phyloP scores from a whole-genome alignment of 306 rosid species.

The Rubus idaeus region DNA sequence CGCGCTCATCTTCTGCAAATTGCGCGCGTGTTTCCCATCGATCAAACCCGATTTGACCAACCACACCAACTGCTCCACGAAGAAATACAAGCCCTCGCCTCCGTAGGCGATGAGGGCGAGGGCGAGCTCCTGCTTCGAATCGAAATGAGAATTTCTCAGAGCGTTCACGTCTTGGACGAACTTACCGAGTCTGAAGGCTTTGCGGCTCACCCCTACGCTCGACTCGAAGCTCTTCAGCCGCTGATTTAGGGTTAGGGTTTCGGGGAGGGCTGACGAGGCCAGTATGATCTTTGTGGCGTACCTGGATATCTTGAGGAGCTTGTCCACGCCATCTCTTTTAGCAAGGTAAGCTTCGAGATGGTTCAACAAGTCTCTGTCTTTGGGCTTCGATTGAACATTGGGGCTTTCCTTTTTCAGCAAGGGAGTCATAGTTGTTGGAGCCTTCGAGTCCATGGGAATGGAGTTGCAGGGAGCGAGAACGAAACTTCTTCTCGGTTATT shows the following conservation, averaged over 20 bases:
- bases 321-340: slow-evolving; percentile 92
- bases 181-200: slow-evolving; percentile 87
- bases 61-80: slow-evolving; percentile 86
- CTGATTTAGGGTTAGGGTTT: slow-evolving; percentile 40
- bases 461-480: slow-evolving; percentile 2
- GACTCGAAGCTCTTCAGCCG: slow-evolving; percentile 85
- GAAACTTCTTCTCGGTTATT: too few relatives aligned
- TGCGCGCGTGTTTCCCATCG: slow-evolving; percentile 37
- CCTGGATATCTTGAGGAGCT: slow-evolving; percentile 81
- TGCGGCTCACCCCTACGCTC: slow-evolving; percentile 83
- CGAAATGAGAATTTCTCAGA: slow-evolving; percentile 39
- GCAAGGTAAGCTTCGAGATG: slow-evolving; percentile 82
- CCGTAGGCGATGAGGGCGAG: slow-evolving; percentile 63
- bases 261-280: slow-evolving; percentile 54
- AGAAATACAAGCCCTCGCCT: slow-evolving; percentile 76
- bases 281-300: slow-evolving; percentile 73
- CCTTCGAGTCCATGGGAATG: slow-evolving; percentile 37
- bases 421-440: slow-evolving; percentile 23
- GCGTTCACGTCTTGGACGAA: slow-evolving; percentile 88
- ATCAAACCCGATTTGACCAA: slow-evolving; percentile 71
- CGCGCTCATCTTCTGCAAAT: slow-evolving; percentile 44
- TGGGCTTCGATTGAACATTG: slow-evolving; percentile 10
- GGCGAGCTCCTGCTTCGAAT: slow-evolving; percentile 31
- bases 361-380: slow-evolving; percentile 54
- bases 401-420: slow-evolving; percentile 23